Evolutionary conservation across 345 rosid species (phyloP).

Genomic region (Stellera chamaejasme): DNA sequence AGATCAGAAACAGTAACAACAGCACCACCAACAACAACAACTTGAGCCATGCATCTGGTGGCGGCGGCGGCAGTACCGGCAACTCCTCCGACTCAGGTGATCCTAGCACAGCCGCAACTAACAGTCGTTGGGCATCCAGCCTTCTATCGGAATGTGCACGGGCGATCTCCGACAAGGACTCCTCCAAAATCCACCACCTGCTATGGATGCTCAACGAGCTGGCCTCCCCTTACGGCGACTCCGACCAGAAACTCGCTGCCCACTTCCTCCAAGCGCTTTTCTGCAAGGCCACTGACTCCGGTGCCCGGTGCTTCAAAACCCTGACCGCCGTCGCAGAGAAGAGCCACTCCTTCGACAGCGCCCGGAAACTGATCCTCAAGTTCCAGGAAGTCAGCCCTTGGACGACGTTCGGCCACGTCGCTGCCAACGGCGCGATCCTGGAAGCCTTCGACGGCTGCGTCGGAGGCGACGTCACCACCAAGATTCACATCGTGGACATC

Average conservation of each 20-base stretch:
- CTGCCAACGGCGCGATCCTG: slow-evolving; percentile 67
- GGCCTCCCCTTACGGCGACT: slow-evolving; percentile 71
- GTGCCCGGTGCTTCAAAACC: slow-evolving; percentile 58
- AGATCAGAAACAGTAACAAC: slow-evolving; percentile 7
- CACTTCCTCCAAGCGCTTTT: slow-evolving; percentile 71
- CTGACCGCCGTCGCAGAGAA: slow-evolving; percentile 49
- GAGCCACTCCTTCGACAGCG: slow-evolving; percentile 50
- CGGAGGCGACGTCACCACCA: slow-evolving; percentile 15
- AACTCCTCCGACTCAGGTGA: slow-evolving; percentile 43
- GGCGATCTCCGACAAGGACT: slow-evolving; percentile 66
- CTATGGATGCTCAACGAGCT: slow-evolving; percentile 75
- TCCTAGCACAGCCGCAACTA: slow-evolving; percentile 19
- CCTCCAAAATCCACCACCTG: slow-evolving; percentile 54
- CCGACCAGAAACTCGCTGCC: slow-evolving; percentile 61
- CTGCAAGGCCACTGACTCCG: slow-evolving; percentile 61
- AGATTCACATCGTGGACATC: slow-evolving; percentile 63
- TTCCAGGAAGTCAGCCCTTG: slow-evolving; percentile 86
- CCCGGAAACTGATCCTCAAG: slow-evolving; percentile 55
- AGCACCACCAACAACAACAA: slow-evolving; percentile 14
- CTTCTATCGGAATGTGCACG: slow-evolving; percentile 62
- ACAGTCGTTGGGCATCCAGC: slow-evolving; percentile 47
- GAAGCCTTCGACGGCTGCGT: slow-evolving; percentile 52
- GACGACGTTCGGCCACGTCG: slow-evolving; percentile 77
- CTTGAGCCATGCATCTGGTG: slow-evolving; percentile 31
- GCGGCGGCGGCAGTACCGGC: slow-evolving; percentile 18